Percentiles rank a stretch among this genome's conserved stretches.
These are phyloP conservation scores for Aspergillus hancockii DNA, from an alignment of 495 filamentous ascomycete species.

Conservation along the genomic window DNA sequence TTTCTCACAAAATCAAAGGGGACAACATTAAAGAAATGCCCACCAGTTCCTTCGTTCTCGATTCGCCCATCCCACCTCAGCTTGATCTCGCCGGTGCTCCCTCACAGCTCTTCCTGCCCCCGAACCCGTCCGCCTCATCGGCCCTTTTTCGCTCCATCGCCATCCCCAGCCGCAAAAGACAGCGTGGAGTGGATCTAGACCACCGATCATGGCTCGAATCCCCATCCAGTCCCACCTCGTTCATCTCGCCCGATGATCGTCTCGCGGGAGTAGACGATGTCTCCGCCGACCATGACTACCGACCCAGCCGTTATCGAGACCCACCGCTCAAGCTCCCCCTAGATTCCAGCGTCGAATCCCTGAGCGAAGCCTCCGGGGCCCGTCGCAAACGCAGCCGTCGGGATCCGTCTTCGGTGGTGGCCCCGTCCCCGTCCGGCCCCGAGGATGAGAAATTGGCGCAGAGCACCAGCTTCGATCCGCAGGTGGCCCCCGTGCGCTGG, in stretches of 20 bases:
- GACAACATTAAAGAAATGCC: constrained; percentile 44
- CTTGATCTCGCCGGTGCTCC: constrained; percentile 55
- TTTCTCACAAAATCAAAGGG: background rate
- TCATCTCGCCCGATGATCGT: constrained; percentile 57
- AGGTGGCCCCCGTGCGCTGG: constrained; percentile 36
- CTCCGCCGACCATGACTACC: constrained; percentile 44
- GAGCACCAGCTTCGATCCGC: constrained; percentile 23
- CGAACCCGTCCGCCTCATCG: constrained; percentile 61
- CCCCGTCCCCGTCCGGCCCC: constrained; percentile 16
- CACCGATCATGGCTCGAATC: constrained; percentile 30
- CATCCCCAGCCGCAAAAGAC: constrained; percentile 45
- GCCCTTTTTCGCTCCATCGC: constrained; percentile 62
- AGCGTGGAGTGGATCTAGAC: constrained; percentile 35
- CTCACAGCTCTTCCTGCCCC: constrained; percentile 67
- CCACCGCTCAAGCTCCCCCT: constrained; percentile 34
- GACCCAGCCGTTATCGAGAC: constrained; percentile 48
- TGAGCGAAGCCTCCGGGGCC: constrained; percentile 24
- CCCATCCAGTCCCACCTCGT: constrained; percentile 35
- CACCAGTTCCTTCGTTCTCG: constrained; percentile 48
- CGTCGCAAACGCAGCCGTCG: constrained; percentile 45
- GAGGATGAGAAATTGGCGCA: constrained; percentile 26
- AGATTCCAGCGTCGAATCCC: constrained; percentile 34
- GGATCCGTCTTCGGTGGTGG: constrained; percentile 30
- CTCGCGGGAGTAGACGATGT: constrained; percentile 52
- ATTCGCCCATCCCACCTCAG: constrained; percentile 51